A percentile compares a stretch with the other conserved stretches of the same genome.
Conservation (phyloP, 1,284 basidiomycete species). For the Tilletia setariae region DNA sequence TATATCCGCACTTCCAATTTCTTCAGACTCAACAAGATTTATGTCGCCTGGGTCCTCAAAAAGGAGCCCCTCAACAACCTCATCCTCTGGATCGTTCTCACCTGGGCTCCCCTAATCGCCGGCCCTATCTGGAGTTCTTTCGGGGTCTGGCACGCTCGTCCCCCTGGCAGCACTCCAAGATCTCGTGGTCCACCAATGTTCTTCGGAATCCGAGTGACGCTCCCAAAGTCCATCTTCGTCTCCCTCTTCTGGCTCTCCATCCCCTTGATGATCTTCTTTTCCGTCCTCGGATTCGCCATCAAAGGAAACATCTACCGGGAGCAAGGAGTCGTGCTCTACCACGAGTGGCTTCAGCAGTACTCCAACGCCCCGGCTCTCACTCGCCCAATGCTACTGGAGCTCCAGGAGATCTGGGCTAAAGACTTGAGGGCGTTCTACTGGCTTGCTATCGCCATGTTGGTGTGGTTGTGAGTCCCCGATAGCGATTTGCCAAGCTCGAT, state of each 20-base stretch:
- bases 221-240: conserved; percentile 2
- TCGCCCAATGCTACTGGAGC: background rate
- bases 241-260: background rate
- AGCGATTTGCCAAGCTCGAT: no score
- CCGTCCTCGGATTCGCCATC: background rate
- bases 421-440: conserved; percentile 1
- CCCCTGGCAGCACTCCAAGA: background rate
- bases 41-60: background rate
- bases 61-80: background rate
- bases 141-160: conserved; percentile 7
- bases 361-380: conserved; percentile 3
- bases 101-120: conserved; percentile 6
- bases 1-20: background rate
- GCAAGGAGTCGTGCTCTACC: background rate
- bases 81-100: background rate
- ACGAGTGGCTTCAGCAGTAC: background rate
- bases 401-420: background rate
- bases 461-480: conserved; percentile 15
- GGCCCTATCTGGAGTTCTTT: conserved; percentile 9
- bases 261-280: background rate
- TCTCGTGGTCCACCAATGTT: background rate
- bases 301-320: background rate
- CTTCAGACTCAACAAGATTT: background rate
- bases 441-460: conserved; percentile 3
- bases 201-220: background rate